phyloP scores from a whole-genome alignment of 192 early-diverging fungal species.

The Chytriomyces sp. region DNA sequence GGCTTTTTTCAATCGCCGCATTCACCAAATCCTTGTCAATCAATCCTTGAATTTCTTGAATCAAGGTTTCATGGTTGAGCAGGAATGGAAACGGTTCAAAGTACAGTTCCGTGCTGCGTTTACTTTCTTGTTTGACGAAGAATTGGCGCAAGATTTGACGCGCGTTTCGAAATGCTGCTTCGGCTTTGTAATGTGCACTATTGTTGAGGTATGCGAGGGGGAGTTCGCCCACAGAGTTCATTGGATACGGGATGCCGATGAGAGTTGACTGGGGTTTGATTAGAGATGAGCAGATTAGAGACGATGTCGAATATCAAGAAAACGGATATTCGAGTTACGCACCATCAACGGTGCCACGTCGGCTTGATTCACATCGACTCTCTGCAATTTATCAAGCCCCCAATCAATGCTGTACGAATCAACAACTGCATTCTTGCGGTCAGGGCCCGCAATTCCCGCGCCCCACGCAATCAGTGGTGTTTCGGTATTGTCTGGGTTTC shows the following conservation, averaged over 20 bases:
- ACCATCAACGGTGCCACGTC: conserved; percentile 96
- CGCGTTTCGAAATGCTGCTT: conserved; percentile 80
- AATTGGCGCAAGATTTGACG: conserved; percentile 86
- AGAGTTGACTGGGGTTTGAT: conserved; percentile 66
- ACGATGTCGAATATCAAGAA: conserved; percentile 4
- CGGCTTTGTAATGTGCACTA: conserved; percentile 74
- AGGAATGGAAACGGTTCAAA: conserved; percentile 80
- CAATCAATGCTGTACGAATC: conserved; percentile 72
- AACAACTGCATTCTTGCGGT: conserved; percentile 57
- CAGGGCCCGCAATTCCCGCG: conserved; percentile 80
- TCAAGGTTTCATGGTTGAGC: conserved; percentile 17
- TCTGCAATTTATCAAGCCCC: conserved; percentile 61
- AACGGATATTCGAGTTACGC: conserved; percentile 16
- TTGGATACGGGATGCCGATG: conserved; percentile 84
- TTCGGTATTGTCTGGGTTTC: conserved; percentile 92
- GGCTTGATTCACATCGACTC: conserved; percentile 90
- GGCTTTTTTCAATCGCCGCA: conserved; percentile 72
- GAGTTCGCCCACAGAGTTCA: conserved; percentile 92
- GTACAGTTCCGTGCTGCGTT: conserved; percentile 75
- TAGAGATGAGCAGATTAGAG: too few species aligned
- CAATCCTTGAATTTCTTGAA: conserved; percentile 54
- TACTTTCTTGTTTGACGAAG: conserved; percentile 79
- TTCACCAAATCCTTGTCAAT: conserved; percentile 68
- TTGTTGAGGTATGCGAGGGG: conserved; percentile 80
- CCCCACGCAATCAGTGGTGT: conserved; percentile 98